Evolutionary conservation across 2,329 filamentous ascomycete species (phyloP), one percentile per base, ranked within the genome.

Genomic region (Thielaviopsis cerberus): DNA sequence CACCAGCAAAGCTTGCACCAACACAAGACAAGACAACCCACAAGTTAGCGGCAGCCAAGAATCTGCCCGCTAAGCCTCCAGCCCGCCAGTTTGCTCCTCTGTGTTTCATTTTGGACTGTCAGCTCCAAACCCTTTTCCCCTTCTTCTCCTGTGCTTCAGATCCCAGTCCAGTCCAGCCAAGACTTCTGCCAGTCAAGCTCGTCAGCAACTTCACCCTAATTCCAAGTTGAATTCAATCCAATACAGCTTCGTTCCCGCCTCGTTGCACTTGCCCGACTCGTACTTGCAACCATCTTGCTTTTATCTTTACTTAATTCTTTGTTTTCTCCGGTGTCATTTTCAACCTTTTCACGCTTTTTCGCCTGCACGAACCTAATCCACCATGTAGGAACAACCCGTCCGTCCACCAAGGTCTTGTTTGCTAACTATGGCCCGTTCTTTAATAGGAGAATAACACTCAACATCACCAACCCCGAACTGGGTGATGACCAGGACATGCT

Each of bases 361-460:
- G 41, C 10, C 22, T 48, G 41, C n/a, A 23, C 7, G 6, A 17
- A 48, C n/a, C 17, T 10, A 3, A 20, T 48, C 22, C 41, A 22
- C 41, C 5, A 48, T 48, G 41, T 48, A 48, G 22, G 17, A 22
- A 48, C 5, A n/a, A 20, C 41, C 7, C 22, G 41, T 4, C n/a
- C n/a, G 41, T n/a, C n/a, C 10, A 22, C n/a, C n/a, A 48, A 20
- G 41, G 3, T 5, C 5, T 30, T 6, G 11, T 11, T 30, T 30
- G 27, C 61, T 66, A 61, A 53, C 62, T 13, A 27, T 54, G n/a
- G 20, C n/a, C 41, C 15, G 61, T 53, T 56, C 48, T 48, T 41
- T 17, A 34, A 4, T 61, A 95, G 88, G 89, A 86, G 83, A 71
- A 85, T 94, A 72, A 92, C 88, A 56, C 81, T 95, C 70, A 88